Base-by-base conservation (phyloP, 192 early-diverging fungal genomes). In the Backusella parvicylindrica region DNA sequence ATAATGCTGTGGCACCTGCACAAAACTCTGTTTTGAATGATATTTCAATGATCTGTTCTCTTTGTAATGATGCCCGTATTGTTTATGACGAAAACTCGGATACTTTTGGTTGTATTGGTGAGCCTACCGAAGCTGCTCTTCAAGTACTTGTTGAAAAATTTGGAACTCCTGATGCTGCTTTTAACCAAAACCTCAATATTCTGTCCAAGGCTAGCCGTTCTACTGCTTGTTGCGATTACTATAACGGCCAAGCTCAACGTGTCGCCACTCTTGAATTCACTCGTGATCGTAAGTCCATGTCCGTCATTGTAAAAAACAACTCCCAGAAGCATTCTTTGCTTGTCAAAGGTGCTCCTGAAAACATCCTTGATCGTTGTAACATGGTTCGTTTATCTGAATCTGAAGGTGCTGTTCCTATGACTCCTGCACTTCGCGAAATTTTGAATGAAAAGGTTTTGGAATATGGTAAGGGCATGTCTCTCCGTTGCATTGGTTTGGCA, bases 221-320 rank as follows among this genome's bases (percentile, higher is more conserved):
- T 50, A 90, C 82, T 78, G 92, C 86, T 75, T 92, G 89, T 75
- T 92, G 91, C 86, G 87, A 92, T 74, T 92, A 93, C 83, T 86
- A 92, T 73, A 87, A 88, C 50, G 75, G 81, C 23, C 83, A 88
- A 30, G 88, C 74, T 77, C 80, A 86, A 43, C 92, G 94, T 35
- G 68, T 85, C 5, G 85, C 77, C 73, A 95, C 93, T 11, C 86
- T 98, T 40, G 98, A 99, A 82, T 99, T 99, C 77, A 91, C 96
- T 18, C 93, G 97, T 75, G 96, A 98, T 80, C 91, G 98, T 82
- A 99, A 99, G 87, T 96, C 95, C 49, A 99, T 99, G 98, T 94
- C 94, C 23, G 95, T 98, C 13, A 75, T 98, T 31, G 92, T 96
- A 3, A 33, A 78, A 8, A 71, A 79, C 6, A 23, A 70, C 9